These are phyloP conservation scores for Yamadazyma insecticola DNA, from an alignment of 805 yeast species.

Conservation along the genomic window DNA sequence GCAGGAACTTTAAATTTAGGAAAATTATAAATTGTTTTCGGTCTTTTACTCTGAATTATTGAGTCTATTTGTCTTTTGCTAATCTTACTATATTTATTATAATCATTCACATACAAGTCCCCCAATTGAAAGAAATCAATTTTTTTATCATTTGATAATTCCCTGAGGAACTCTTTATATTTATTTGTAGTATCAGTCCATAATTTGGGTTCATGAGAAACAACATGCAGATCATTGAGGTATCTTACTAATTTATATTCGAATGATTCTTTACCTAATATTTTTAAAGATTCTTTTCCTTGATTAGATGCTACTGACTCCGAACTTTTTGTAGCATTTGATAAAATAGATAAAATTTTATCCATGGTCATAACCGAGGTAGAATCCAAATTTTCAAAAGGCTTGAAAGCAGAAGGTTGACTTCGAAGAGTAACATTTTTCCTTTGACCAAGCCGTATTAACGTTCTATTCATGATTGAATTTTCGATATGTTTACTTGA, in stretches of 20 bases:
- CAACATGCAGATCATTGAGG: conserved; percentile 11
- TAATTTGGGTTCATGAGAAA: conserved; percentile 6
- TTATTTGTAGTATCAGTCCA: conserved; percentile 6
- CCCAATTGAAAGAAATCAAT: background rate
- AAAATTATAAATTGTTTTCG: conserved; percentile 7
- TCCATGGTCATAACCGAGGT: conserved; percentile 14
- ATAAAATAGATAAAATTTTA: conserved; percentile 10
- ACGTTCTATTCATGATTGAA: too few species aligned
- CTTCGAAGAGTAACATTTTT: too few species aligned
- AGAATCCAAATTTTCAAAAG: conserved; percentile 9
- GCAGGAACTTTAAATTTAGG: conserved; percentile 9
- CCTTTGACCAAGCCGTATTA: too few species aligned
- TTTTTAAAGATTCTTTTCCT: too few species aligned
- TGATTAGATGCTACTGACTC: too few species aligned
- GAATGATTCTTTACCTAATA: conserved; percentile 12
- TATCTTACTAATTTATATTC: conserved; percentile 9
- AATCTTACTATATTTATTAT: too few species aligned
- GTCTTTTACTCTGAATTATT: background rate
- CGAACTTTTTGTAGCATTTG: conserved; percentile 2
- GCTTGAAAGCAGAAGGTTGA: too few species aligned
- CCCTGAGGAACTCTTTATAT: conserved; percentile 6
- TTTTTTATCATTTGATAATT: background rate
- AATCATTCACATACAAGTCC: conserved; percentile 7
- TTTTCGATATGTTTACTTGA: too few species aligned
- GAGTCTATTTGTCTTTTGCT: too few species aligned